Conservation (phyloP, 768 basidiomycete species). For the Psilocybe tampanensis region DNA sequence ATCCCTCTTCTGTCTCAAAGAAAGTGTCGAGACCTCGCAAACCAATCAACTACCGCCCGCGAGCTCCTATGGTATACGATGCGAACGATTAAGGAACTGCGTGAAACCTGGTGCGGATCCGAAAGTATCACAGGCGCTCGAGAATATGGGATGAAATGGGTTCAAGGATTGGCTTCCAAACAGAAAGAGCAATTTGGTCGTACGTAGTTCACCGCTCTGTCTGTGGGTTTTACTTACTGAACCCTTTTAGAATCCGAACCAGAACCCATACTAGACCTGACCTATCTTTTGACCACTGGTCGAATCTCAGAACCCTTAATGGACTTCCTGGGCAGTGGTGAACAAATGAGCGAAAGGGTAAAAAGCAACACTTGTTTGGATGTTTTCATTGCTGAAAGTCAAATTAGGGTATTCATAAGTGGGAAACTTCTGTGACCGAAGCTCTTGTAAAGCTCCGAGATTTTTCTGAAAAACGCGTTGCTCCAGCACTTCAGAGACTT, state of each 20-base stretch:
- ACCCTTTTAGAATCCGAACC: slow-evolving; percentile 53
- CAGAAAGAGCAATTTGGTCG: slow-evolving; percentile 69
- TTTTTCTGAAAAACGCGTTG: slow-evolving; percentile 66
- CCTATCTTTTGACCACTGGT: slow-evolving; percentile 69
- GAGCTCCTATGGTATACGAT: slow-evolving; percentile 75
- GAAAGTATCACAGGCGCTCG: slow-evolving; percentile 67
- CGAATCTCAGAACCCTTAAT: slow-evolving; percentile 67
- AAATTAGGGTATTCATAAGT: slow-evolving; percentile 74
- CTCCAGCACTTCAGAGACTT: slow-evolving; percentile 76
- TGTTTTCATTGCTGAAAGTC: slow-evolving; percentile 27
- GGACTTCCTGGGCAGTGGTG: slow-evolving; percentile 78
- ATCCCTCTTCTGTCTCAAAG: slow-evolving; percentile 60
- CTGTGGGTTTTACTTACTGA: slow-evolving; percentile 11
- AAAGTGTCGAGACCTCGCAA: slow-evolving; percentile 68
- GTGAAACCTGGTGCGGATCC: slow-evolving; percentile 70
- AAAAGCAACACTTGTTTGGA: not conserved
- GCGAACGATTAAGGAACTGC: slow-evolving; percentile 74
- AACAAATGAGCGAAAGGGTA: slow-evolving; percentile 84
- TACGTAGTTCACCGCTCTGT: slow-evolving; percentile 35
- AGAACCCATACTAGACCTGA: slow-evolving; percentile 71
- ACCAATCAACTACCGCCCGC: slow-evolving; percentile 66
- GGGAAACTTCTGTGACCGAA: slow-evolving; percentile 76
- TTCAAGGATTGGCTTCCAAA: slow-evolving; percentile 62
- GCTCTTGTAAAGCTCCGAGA: slow-evolving; percentile 75
- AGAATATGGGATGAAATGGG: slow-evolving; percentile 74